A percentile compares a stretch with the other conserved stretches of the same genome.
Conservation (phyloP, 768 basidiomycete species). For the Pleurotus giganteus region DNA sequence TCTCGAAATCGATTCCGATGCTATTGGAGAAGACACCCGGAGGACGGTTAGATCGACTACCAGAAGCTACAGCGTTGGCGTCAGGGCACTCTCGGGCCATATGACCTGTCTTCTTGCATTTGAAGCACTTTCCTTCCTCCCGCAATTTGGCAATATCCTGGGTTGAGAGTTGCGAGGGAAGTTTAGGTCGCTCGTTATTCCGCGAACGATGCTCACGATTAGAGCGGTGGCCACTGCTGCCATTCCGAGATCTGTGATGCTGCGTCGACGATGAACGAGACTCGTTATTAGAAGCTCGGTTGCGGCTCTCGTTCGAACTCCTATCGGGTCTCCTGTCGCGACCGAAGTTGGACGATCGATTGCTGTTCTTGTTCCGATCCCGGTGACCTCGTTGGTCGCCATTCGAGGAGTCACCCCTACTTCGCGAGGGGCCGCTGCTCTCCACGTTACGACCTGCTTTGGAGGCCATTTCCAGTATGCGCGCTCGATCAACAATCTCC, state of each 20-base stretch:
- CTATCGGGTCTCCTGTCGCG: neutral
- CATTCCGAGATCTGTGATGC: neutral
- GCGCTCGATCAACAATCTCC: slow-evolving; percentile 23
- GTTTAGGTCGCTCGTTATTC: neutral
- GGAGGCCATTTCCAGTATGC: slow-evolving; percentile 26
- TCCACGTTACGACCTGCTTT: neutral
- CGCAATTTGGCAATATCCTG: neutral
- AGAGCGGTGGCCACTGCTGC: neutral
- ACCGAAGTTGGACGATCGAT: neutral
- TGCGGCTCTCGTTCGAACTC: neutral
- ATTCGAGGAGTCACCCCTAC: neutral
- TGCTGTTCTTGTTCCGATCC: neutral
- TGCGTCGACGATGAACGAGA: neutral
- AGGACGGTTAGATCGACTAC: neutral
- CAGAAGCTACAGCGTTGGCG: neutral
- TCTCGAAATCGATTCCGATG: neutral
- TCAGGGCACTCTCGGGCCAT: neutral
- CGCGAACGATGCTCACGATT: neutral
- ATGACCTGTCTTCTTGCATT: neutral
- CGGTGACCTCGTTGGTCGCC: neutral
- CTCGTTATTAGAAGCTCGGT: neutral
- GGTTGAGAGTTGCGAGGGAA: neutral
- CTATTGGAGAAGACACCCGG: neutral
- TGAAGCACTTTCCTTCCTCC: neutral
- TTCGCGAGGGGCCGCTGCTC: neutral